A percentile compares a stretch with the other conserved stretches of the same genome.
Conservation (phyloP, 192 early-diverging fungal species). For the Backusella sp. region DNA sequence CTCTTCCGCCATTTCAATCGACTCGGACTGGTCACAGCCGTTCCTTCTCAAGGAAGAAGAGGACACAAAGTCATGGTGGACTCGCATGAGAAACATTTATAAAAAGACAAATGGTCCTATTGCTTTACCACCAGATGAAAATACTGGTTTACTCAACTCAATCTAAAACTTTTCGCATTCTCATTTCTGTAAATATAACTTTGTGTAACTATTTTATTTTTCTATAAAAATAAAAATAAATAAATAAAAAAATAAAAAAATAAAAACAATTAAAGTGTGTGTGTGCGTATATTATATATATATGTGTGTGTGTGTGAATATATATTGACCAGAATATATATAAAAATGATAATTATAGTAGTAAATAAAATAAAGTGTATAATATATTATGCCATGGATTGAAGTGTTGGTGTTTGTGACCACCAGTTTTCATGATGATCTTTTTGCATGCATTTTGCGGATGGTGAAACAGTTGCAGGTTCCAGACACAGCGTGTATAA, state of each 20-base stretch:
- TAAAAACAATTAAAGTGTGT: too few relatives aligned
- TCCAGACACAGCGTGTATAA: neutral
- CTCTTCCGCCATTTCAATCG: neutral
- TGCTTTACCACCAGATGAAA: conserved; percentile 9
- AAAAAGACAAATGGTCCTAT: neutral
- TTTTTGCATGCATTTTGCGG: neutral
- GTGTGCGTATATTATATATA: neutral
- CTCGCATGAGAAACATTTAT: neutral
- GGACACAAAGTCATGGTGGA: neutral
- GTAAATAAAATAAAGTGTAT: neutral
- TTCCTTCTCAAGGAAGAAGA: conserved; percentile 4
- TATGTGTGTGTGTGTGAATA: neutral
- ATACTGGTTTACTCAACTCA: conserved; percentile 7
- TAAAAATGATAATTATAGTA: neutral
- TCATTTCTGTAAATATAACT: neutral
- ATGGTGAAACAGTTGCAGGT: neutral
- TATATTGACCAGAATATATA: neutral
- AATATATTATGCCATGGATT: neutral
- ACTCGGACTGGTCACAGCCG: neutral
- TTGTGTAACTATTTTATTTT: neutral
- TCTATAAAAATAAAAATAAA: neutral
- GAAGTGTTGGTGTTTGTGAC: neutral
- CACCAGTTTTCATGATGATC: neutral
- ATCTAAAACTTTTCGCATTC: neutral
- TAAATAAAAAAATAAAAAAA: neutral